Conservation (phyloP, 2,329 filamentous ascomycete species). For the Ophiostoma himal-ulmi region DNA sequence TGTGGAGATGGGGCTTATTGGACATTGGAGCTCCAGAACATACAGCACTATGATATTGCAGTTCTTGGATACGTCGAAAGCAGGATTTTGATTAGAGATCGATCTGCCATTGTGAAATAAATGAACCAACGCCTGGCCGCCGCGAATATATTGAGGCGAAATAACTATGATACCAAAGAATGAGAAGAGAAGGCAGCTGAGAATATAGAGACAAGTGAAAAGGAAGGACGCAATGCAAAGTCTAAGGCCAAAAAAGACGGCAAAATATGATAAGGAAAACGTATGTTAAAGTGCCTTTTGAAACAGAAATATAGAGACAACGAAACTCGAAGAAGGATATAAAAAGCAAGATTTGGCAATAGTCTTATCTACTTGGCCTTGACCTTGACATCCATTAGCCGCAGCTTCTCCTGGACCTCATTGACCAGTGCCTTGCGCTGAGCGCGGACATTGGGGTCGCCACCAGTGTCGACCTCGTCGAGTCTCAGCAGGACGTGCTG, state of each 20-base stretch:
- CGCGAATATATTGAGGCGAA: neutral
- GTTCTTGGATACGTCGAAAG: neutral
- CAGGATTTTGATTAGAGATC: neutral
- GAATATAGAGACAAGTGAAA: neutral
- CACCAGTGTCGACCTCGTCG: constrained; percentile 69
- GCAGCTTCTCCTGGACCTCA: constrained; percentile 62
- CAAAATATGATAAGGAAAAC: neutral
- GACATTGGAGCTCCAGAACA: neutral
- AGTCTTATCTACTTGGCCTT: constrained; percentile 5
- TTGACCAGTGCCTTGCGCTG: constrained; percentile 68
- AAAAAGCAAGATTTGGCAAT: neutral
- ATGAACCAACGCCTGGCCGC: neutral
- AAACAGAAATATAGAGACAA: neutral
- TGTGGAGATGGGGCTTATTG: neutral
- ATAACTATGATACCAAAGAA: neutral
- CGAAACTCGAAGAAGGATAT: neutral
- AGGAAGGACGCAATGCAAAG: neutral
- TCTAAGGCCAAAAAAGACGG: neutral
- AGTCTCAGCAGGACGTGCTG: constrained; percentile 70
- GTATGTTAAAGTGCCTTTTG: neutral
- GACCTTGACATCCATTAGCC: constrained; percentile 51
- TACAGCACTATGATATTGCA: neutral
- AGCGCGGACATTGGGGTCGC: constrained; percentile 57
- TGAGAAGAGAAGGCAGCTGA: neutral
- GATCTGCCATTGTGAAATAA: neutral